Conservation (phyloP, 2,329 filamentous ascomycete species). For the Colletotrichum musicola region DNA sequence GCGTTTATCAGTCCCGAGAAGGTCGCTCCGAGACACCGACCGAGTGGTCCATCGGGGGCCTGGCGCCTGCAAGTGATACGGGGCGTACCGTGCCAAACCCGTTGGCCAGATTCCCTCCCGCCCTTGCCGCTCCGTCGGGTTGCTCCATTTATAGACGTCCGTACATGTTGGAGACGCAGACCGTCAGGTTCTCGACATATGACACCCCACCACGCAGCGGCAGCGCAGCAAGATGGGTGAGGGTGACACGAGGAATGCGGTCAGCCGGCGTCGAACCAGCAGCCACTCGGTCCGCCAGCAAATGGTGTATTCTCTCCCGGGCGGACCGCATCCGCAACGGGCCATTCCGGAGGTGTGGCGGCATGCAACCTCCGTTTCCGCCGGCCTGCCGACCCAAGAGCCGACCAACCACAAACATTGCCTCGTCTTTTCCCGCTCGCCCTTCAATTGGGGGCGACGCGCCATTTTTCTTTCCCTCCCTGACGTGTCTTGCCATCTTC, state of each 20-base stretch:
- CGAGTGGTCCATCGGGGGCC: slow-evolving; percentile 8
- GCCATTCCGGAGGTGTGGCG: neutral
- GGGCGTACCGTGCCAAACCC: slow-evolving; percentile 15
- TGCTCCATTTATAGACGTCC: neutral
- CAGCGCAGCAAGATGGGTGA: neutral
- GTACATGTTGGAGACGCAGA: neutral
- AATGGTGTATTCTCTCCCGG: neutral
- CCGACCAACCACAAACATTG: neutral
- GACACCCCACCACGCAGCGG: neutral
- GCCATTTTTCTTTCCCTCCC: slow-evolving; percentile 11
- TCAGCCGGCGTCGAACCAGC: neutral
- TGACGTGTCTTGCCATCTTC: neutral
- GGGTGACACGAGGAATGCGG: neutral
- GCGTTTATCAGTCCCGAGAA: neutral
- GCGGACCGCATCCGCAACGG: neutral
- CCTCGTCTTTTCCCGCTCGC: neutral
- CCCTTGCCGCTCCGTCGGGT: slow-evolving; percentile 26
- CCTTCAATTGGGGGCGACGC: neutral
- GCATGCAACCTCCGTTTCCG: slow-evolving; percentile 3
- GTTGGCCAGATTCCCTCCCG: slow-evolving; percentile 18
- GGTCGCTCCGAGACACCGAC: slow-evolving; percentile 8
- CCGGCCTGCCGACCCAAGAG: slow-evolving; percentile 6
- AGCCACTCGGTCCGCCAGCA: neutral
- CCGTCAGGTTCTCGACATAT: neutral
- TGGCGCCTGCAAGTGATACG: slow-evolving; percentile 26